Conservation (phyloP, 2,329 filamentous ascomycete species). For the Monosporascus sp. region DNA sequence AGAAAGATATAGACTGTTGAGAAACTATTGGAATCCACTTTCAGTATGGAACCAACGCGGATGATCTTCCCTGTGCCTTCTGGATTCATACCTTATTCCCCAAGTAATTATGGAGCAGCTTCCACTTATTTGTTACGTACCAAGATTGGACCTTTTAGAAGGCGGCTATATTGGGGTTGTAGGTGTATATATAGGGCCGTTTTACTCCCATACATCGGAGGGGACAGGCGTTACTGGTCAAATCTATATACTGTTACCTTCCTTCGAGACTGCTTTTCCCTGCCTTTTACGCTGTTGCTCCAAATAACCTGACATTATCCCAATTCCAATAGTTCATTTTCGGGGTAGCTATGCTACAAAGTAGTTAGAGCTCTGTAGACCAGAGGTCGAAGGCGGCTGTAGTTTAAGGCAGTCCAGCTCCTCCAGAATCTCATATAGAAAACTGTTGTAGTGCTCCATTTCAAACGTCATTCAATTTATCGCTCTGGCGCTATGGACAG, state of each 20-base stretch:
- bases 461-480: slow-evolving; percentile 6
- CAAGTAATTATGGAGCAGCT: slow-evolving; percentile 1
- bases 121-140: not conserved
- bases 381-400: not conserved
- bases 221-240: no score
- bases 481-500: not conserved
- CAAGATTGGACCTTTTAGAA: no score
- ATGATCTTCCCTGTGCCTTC: not conserved
- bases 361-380: not conserved
- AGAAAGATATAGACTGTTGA: slow-evolving; percentile 6
- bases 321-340: not conserved
- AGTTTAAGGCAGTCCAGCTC: not conserved
- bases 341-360: not conserved
- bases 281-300: no score
- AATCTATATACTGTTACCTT: no score
- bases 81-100: not conserved
- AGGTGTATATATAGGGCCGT: no score
- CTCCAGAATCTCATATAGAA: slow-evolving; percentile 1
- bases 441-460: slow-evolving; percentile 4
- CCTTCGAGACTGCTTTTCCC: no score
- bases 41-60: not conserved
- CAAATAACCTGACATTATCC: not conserved
- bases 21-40: not conserved
- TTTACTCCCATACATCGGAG: no score
- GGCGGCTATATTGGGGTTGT: no score